Percentiles rank a stretch among this genome's conserved stretches.
Evolutionary conservation across 2,329 filamentous ascomycete genomes (phyloP).

Genomic region (Myriosclerotinia scirpicola): DNA sequence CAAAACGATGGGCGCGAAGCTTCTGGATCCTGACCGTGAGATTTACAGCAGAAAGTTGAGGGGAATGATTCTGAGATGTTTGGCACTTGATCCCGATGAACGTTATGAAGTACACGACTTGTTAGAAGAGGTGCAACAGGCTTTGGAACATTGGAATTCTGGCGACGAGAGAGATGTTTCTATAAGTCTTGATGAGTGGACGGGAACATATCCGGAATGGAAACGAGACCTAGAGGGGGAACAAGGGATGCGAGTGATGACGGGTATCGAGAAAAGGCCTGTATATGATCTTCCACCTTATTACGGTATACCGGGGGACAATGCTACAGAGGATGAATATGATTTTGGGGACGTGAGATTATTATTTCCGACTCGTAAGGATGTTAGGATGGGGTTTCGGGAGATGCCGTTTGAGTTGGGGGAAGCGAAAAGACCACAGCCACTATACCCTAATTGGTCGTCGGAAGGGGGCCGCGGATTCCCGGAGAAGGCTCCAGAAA

Average conservation of each 20-base stretch:
- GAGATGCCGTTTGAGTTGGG: slow-evolving; percentile 4
- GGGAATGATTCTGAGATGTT: background rate
- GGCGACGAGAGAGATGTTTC: background rate
- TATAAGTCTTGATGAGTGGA: background rate
- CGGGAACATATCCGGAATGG: background rate
- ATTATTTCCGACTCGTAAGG: background rate
- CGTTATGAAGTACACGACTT: background rate
- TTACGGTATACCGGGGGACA: background rate
- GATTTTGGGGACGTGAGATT: background rate
- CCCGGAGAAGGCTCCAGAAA: too few relatives aligned
- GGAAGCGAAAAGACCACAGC: background rate
- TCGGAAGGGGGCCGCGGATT: background rate
- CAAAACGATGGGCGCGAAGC: background rate
- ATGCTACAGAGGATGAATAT: background rate
- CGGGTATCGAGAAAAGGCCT: too few relatives aligned
- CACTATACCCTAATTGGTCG: background rate
- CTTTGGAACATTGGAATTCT: slow-evolving; percentile 8
- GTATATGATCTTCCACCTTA: background rate
- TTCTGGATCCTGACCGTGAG: background rate
- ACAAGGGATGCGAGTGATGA: background rate
- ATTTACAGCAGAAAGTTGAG: slow-evolving; percentile 5
- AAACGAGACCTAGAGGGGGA: fast-evolving
- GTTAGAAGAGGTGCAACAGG: background rate
- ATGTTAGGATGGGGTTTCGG: background rate
- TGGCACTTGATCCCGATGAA: background rate